Base-by-base conservation (phyloP, 2,329 filamentous ascomycete genomes). In the Arthrobotrys sphaeroides region DNA sequence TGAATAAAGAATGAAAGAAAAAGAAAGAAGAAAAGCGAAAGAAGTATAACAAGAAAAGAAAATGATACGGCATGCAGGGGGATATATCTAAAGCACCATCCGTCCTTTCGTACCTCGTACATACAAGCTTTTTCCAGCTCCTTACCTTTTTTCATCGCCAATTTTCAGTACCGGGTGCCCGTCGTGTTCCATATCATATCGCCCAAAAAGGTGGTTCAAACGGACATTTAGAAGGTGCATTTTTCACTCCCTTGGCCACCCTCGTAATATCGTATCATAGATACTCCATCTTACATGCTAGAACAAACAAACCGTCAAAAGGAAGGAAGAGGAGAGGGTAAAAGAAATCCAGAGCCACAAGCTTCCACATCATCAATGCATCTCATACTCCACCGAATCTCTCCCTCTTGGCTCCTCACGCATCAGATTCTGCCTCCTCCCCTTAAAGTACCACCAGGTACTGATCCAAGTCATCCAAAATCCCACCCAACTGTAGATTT, bases 401-500 rank as follows among this genome's bases (percentile, higher is more conserved):
- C 59, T 42, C 5, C 49, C 51, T 28, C 49, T 64, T 10, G 80
- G 66, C 81, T 80, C 40, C 45, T 55, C 59, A 10, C 28, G 16
- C 10, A n/a, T 22, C 6, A 59, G 16, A 78, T 86, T 83, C 64
- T 82, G 81, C 59, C 83, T 80, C 69, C 83, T 81, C 3, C 82
- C 83, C 7, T 83, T 78, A 36, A 84, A 77, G 78, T 85, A 87
- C 85, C 85, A 87, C 61, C 82, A 77, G 78, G 84, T 85, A 74
- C 83, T 84, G 3, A 83, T 81, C 85, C 85, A 86, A 68, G 85
- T 86, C 73, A 87, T 82, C 4, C 82, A 80, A 7, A 87, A 83
- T 0, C 85, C 86, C 4, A 86, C 82, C 86, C 85, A 87, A 51
- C 83, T 84, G 79, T 85, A 85, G 9, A 83, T 82, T 0, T 85